Conservation (phyloP, 306 rosid species). For the Trifolium subterraneum region DNA sequence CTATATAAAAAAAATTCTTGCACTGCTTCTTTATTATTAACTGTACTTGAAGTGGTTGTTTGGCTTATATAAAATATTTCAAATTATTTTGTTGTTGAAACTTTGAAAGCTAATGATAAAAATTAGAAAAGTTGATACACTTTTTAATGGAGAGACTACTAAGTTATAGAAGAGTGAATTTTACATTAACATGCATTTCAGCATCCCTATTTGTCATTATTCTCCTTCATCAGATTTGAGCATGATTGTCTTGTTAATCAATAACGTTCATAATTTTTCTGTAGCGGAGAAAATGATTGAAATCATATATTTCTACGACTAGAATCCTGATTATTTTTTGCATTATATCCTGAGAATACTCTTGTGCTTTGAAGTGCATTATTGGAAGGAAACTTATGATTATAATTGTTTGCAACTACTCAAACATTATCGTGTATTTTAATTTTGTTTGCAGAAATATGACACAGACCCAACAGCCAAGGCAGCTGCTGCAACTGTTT, state of each 20-base stretch:
- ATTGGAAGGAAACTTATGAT: conserved; percentile 24
- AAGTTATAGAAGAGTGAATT: conserved; percentile 12
- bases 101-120: background rate
- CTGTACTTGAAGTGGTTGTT: background rate
- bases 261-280: background rate
- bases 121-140: background rate
- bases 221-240: background rate
- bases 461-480: conserved; percentile 97
- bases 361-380: conserved; percentile 35
- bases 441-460: conserved; percentile 71
- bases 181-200: background rate
- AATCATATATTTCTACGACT: conserved; percentile 20
- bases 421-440: conserved; percentile 18
- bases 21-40: background rate
- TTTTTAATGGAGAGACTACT: background rate
- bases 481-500: conserved; percentile 94
- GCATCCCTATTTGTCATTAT: background rate
- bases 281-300: background rate
- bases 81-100: too few species aligned
- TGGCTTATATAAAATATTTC: background rate
- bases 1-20: background rate
- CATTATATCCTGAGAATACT: conserved; percentile 7
- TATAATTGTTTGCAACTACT: conserved; percentile 18
- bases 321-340: conserved; percentile 4
- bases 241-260: background rate